Base-by-base conservation (phyloP, 164 flowering plant species). In the grape (Vitis vinifera) region DNA sequence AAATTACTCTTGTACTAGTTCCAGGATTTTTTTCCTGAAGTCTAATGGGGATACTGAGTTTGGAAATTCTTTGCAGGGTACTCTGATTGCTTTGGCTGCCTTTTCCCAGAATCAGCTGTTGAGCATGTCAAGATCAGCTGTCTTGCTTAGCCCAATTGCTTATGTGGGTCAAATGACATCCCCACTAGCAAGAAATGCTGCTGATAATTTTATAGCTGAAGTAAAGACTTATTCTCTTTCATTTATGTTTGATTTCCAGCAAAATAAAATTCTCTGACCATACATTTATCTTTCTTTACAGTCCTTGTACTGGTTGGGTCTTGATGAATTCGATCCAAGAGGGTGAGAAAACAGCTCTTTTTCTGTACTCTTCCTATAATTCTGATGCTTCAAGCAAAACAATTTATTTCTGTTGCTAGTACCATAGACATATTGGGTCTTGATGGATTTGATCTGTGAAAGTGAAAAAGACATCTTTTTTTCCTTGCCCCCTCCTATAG, bases 101-200 rank as follows among this genome's bases (percentile, higher is more conserved):
- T 84, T 89, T 51, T 90, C 95, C 12, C 80, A 84, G 66, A 10
- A 71, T 5, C 76, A 83, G 65, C 65, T 82, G 23, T 1, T 87
- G 75, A 73, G 71, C 73, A 81, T 69, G 86, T 61, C 86, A 62
- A 83, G 84, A 62, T 87, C 97, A 37, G 90, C 91, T 65, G 92
- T 87, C 14, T 72, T 92, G 71, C 88, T 92, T 11, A 81, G 90
- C 77, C 96, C 97, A 27, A 86, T 92, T 56, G 92, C 97, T 31
- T 80, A 89, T 77, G 0, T 90, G 62, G 79, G 84, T 72, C 90
- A 89, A 49, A 70, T 90, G 60, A 55, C 89, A 10, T 83, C 92
- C 0, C 71, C 75, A 4, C 69, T 92, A 49, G 83, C 81, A 16
- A 79, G 67, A 78, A 51, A 31, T 67, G 92, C 88, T 53, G 91